phyloP scores from a whole-genome alignment of 2,329 filamentous ascomycete species.

The Diaporthe batatas region DNA sequence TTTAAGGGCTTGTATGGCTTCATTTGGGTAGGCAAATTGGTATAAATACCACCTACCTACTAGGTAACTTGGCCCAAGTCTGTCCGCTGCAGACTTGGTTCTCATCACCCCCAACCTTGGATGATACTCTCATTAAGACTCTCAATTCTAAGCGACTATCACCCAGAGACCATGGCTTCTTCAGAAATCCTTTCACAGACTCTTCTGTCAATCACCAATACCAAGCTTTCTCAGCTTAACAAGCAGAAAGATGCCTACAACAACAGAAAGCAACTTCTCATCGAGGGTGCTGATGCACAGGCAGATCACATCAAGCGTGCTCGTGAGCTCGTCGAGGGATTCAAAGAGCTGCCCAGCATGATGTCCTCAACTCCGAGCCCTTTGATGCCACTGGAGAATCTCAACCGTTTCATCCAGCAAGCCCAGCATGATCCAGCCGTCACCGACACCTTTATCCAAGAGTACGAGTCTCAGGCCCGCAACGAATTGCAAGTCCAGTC shows the following conservation, averaged over 20 bases:
- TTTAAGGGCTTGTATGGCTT: not conserved
- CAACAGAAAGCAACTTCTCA: constrained; percentile 57
- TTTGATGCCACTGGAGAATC: constrained; percentile 55
- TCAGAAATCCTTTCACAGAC: constrained; percentile 63
- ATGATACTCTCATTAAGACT: not conserved
- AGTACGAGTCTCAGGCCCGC: constrained; percentile 62
- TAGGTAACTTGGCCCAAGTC: not conserved
- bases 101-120: not conserved
- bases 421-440: constrained; percentile 66
- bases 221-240: constrained; percentile 69
- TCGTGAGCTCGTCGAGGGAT: constrained; percentile 52
- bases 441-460: constrained; percentile 57
- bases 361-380: constrained; percentile 49
- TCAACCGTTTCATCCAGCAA: constrained; percentile 66
- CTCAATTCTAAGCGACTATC: constrained; percentile 28
- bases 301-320: constrained; percentile 49
- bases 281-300: constrained; percentile 49
- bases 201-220: constrained; percentile 66
- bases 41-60: constrained; percentile 8
- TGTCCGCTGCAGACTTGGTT: not conserved
- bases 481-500: constrained; percentile 62
- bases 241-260: constrained; percentile 65
- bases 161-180: constrained; percentile 50
- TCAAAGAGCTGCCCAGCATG: constrained; percentile 52
- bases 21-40: not conserved